Evolutionary conservation across 495 filamentous ascomycete genomes (phyloP).

Genomic region (Penicillium mononematosum): DNA sequence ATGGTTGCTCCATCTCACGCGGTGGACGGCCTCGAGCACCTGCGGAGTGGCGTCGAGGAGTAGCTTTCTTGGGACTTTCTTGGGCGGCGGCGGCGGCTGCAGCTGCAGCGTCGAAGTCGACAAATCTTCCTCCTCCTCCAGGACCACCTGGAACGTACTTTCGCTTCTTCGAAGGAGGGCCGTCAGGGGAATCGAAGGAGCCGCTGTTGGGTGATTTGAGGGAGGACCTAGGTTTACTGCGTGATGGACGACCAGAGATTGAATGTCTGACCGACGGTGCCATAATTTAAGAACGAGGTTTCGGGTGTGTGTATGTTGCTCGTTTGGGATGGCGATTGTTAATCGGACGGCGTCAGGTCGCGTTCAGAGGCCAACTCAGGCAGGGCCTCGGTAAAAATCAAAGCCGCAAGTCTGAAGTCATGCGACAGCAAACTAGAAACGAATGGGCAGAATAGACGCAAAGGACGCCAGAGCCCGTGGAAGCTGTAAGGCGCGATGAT

Average conservation of each 20-base stretch:
- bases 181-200: slow-evolving; percentile 40
- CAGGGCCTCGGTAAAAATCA: slow-evolving; percentile 2
- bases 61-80: slow-evolving; percentile 16
- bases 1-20: slow-evolving; percentile 28
- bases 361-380: slow-evolving; percentile 17
- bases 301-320: slow-evolving; percentile 16
- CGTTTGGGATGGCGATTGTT: slow-evolving; percentile 19
- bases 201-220: slow-evolving; percentile 36
- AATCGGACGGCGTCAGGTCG: slow-evolving; percentile 26
- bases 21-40: slow-evolving; percentile 30
- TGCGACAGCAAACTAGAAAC: not conserved
- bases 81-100: not conserved
- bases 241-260: slow-evolving; percentile 34
- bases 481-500: slow-evolving; percentile 6
- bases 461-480: slow-evolving; percentile 8
- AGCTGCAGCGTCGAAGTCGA: slow-evolving; percentile 54
- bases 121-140: slow-evolving; percentile 75
- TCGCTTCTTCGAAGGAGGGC: slow-evolving; percentile 51
- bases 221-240: slow-evolving; percentile 33
- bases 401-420: slow-evolving; percentile 1
- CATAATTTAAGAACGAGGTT: slow-evolving; percentile 21
- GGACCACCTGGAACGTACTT: slow-evolving; percentile 76
- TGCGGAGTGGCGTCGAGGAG: slow-evolving; percentile 28
- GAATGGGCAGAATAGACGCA: slow-evolving; percentile 6
- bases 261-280: slow-evolving; percentile 27